These are phyloP conservation scores for Chrysanthemum lavandulifolium DNA, from an alignment of 129 eudicot species.

Conservation along the genomic window DNA sequence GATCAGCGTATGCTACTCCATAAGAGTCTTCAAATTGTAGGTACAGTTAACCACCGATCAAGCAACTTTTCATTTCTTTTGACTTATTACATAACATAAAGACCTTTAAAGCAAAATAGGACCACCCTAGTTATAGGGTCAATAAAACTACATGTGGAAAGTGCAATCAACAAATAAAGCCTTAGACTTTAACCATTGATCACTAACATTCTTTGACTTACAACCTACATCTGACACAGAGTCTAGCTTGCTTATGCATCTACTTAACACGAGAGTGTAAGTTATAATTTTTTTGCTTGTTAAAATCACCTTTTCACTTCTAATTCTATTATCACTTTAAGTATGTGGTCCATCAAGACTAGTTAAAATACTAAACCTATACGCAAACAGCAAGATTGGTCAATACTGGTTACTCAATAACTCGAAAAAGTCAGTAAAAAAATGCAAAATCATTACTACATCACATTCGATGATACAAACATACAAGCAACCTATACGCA, in stretches of 20 bases:
- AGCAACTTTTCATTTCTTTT: background rate
- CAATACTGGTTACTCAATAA: too few species aligned
- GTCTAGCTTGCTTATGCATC: too few species aligned
- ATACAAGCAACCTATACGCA: background rate
- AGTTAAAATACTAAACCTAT: background rate
- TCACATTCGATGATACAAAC: too few species aligned
- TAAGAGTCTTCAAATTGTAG: too few species aligned
- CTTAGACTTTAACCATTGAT: background rate
- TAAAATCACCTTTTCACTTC: background rate
- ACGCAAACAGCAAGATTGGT: slow-evolving; percentile 5
- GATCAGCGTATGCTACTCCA: background rate
- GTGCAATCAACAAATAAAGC: background rate
- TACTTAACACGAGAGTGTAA: background rate
- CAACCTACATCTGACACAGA: too few species aligned
- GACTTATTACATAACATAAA: too few species aligned
- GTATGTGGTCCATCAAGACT: background rate
- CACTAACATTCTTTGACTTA: too few species aligned
- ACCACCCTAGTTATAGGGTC: background rate
- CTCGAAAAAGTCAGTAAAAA: too few species aligned
- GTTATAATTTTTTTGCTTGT: too few species aligned
- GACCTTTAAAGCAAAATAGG: background rate
- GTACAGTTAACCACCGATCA: too few species aligned
- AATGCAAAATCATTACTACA: too few species aligned
- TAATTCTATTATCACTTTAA: background rate
- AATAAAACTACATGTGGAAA: background rate